phyloP scores from a whole-genome alignment of 1,284 basidiomycete genomes.

The Trichosporon ovoides region DNA sequence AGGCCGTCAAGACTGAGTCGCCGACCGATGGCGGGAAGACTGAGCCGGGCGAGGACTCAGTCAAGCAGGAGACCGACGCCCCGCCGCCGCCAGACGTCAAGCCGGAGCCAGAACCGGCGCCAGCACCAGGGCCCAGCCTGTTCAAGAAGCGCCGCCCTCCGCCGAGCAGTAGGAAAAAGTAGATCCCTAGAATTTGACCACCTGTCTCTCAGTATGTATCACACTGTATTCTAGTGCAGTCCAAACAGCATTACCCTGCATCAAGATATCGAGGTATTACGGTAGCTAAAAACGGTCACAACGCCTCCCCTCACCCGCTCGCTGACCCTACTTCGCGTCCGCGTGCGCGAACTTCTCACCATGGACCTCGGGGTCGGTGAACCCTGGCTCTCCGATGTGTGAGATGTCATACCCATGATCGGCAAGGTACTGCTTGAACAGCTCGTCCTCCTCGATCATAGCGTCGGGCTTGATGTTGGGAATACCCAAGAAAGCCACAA shows the following conservation, averaged over 20 bases:
- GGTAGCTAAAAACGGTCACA: no score
- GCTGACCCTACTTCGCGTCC: no score
- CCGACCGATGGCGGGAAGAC: neutral
- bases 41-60: neutral
- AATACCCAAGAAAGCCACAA: slow-evolving; percentile 69
- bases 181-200: slow-evolving; percentile 5
- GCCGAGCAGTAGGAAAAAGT: slow-evolving; percentile 40
- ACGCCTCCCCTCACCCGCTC: no score
- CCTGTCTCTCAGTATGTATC: neutral
- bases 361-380: no score
- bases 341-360: no score
- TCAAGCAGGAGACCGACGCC: slow-evolving; percentile 6
- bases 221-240: no score
- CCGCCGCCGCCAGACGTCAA: slow-evolving; percentile 15
- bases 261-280: no score
- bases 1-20: slow-evolving; percentile 8
- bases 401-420: slow-evolving; percentile 59
- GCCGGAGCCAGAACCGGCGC: slow-evolving; percentile 7
- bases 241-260: no score
- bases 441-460: slow-evolving; percentile 68
- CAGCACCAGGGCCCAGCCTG: slow-evolving; percentile 25
- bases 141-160: slow-evolving; percentile 50
- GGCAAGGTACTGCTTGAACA: slow-evolving; percentile 74
- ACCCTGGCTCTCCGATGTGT: no score
- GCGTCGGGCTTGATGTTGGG: slow-evolving; percentile 68